Base-by-base conservation (phyloP, 2,329 filamentous ascomycete species). In the Aspergillus uvarum region DNA sequence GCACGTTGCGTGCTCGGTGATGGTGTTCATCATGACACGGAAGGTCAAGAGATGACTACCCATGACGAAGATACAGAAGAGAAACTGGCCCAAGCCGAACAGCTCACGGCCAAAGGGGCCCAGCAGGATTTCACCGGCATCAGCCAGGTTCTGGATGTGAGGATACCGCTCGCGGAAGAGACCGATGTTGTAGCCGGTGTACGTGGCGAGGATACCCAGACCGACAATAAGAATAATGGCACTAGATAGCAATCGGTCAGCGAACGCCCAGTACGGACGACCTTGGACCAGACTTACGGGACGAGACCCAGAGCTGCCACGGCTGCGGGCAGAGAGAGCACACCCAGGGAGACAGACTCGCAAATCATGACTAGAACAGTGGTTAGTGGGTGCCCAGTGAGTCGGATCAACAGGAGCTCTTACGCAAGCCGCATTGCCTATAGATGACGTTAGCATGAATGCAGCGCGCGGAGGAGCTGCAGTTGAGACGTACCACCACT, bases 31-130 rank as follows among this genome's bases (percentile, higher is more conserved):
- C 72, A 88, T 88, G 67, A 90, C 87, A 31, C 83, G 83, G 64
- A 89, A 89, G 0, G 87, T 89, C 63, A 90, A 76, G 58, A 89
- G 82, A 74, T 91, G 89, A n/a, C 87, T 88, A 35, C 83, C 87
- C 74, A 88, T 86, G 62, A 89, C 84, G 76, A 91, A 89, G 63
- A 88, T 78, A 32, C 90, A 79, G 72, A 90, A 85, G 26, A 90
- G 74, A 2, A 83, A 76, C 65, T 89, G 87, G 66, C 84, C 86
- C 60, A 80, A 75, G 26, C 86, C 87, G 49, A 89, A 80, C 24
- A 91, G 65, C 70, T 89, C 85, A 59, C 85, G 83, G 1, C 86
- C 87, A 48, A 85, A 77, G 8, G 75, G 76, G 14, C 89, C 89
- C 64, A 83, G 78, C 52, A 91, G 79, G 60, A 90, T 77, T 44